phyloP scores from a whole-genome alignment of 139 green algal genomes.

The Asterochloris sp. region DNA sequence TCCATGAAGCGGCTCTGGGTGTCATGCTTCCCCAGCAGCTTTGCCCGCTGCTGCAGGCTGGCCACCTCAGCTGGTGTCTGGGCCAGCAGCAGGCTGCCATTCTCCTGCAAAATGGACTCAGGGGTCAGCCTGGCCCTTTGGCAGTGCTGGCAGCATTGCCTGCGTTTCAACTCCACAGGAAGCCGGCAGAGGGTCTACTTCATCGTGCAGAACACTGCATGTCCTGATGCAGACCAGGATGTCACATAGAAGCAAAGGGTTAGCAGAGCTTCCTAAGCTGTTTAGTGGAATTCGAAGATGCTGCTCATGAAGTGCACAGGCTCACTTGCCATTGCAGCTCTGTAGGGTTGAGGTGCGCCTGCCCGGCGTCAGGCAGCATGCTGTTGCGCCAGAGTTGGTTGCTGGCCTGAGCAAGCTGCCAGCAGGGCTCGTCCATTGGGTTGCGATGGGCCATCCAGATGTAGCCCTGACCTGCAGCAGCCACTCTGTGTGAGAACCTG shows the following conservation, averaged over 20 bases:
- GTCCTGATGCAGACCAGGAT: too few species aligned
- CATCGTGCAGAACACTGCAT: too few species aligned
- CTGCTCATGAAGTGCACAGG: neutral
- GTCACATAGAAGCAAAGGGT: too few species aligned
- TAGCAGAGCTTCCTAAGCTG: too few species aligned
- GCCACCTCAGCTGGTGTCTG: constrained; percentile 34
- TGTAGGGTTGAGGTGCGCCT: neutral
- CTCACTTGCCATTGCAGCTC: constrained; percentile 46
- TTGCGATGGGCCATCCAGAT: constrained; percentile 66
- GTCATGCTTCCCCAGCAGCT: constrained; percentile 26
- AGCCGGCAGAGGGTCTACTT: too few species aligned
- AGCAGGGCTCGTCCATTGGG: constrained; percentile 29
- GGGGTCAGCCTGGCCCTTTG: neutral
- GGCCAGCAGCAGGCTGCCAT: constrained; percentile 57
- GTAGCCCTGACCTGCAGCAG: constrained; percentile 60
- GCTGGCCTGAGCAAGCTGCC: constrained; percentile 44
- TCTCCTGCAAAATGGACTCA: constrained; percentile 23
- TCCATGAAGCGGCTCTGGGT: constrained; percentile 22
- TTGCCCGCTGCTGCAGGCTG: constrained; percentile 27
- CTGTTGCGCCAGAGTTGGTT: constrained; percentile 46
- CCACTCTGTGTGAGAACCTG: neutral
- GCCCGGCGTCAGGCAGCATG: neutral
- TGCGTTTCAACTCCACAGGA: neutral
- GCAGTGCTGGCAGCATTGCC: neutral
- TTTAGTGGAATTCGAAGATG: too few species aligned